Base-by-base conservation (phyloP, 2,329 filamentous ascomycete species). In the Alternaria gansuensis region DNA sequence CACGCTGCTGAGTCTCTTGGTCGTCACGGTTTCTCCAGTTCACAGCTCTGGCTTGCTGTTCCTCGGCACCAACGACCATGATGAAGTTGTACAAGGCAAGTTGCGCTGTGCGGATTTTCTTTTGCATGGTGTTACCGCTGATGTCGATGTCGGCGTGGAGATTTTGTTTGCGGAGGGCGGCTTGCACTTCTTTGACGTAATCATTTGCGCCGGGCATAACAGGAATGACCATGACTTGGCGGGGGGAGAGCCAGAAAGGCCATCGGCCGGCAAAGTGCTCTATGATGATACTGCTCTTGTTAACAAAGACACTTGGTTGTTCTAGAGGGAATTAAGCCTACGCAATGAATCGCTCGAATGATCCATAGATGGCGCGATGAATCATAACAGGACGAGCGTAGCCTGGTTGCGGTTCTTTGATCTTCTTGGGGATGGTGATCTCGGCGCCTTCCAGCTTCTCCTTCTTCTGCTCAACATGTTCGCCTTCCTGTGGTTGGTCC, bases 191-290 rank as follows among this genome's bases (percentile, higher is more conserved):
- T 82, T 76, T 74, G 63, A 90, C 90, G 76, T 95, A 93, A 73
- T 88, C 87, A 70, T 87, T 85, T 69, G 85, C 89, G 44, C 85
- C 83, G 50, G 89, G 88, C 79, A 90, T 90, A 60, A 92, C 90
- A 8, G 91, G 91, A 62, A 93, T 88, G 64, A 95, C 86, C 68
- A 90, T 83, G 64, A 95, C 87, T 78, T 95, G 91, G 51, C 91
- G 86, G n/a, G 91, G 91, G 68, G 88, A 91, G 62, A 95, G 81
- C 91, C 91, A 95, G 84, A 94, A 92, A 1, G 91, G 91, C 91
- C 91, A 95, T 81, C 93, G 93, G 69, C 91, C 91, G 54, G 85
- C 91, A 75, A 92, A 94, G 79, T 94, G 91, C 82, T 95, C 91
- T 44, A 87, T 91, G 60, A 94, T 83, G 65, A 94, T 92, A 65